phyloP scores from a whole-genome alignment of 2,329 filamentous ascomycete genomes.

The Aspergillus arachidicola region DNA sequence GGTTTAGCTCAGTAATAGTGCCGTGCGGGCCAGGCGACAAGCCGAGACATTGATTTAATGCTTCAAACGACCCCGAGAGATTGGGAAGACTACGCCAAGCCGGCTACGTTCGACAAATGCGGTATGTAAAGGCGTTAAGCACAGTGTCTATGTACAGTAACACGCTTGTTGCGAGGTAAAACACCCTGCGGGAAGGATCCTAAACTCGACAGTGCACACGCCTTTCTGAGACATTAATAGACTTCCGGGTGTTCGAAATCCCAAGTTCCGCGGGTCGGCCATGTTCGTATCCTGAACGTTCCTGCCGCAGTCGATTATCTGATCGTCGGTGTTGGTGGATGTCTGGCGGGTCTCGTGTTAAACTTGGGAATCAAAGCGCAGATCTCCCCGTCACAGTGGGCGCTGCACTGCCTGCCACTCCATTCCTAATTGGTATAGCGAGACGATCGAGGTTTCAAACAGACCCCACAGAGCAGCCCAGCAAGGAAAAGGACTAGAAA shows the following conservation, averaged over 20 bases:
- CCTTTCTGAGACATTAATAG: background rate
- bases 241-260: background rate
- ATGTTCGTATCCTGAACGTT: background rate
- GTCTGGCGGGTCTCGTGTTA: background rate
- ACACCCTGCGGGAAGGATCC: background rate
- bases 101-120: background rate
- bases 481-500: background rate
- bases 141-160: no score
- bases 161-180: background rate
- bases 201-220: background rate
- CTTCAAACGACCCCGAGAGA: background rate
- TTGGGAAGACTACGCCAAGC: background rate
- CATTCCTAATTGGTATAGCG: background rate
- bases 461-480: background rate
- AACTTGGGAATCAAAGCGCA: background rate
- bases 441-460: background rate
- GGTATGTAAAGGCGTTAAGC: no score
- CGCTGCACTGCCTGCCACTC: background rate
- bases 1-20: background rate
- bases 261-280: background rate
- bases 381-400: background rate
- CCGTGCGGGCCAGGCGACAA: background rate
- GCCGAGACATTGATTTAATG: background rate
- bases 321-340: background rate
- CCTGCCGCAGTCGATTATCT: background rate